Percentiles rank a stretch among this genome's conserved stretches.
Conservation (phyloP, 371 early-diverging fungal genomes). For the Basidiobolus meristosporus region DNA sequence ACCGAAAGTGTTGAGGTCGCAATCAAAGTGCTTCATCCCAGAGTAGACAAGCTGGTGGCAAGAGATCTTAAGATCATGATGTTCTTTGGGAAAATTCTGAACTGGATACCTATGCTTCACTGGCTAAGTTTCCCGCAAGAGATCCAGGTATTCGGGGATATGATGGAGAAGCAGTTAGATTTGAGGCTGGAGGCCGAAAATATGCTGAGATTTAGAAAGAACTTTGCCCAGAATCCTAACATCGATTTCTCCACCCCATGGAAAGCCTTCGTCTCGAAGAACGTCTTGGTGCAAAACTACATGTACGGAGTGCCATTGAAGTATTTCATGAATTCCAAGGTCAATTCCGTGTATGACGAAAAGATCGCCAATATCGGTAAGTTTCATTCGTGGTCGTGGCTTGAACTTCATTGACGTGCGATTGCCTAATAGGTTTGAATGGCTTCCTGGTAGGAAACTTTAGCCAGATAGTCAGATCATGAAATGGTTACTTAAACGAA, state of each 20-base stretch:
- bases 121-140: constrained; percentile 81
- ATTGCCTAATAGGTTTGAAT: constrained; percentile 13
- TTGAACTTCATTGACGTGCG: background rate
- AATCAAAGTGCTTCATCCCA: constrained; percentile 87
- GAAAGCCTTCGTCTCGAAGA: constrained; percentile 28
- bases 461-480: background rate
- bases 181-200: constrained; percentile 66
- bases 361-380: constrained; percentile 58
- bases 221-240: constrained; percentile 31
- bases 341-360: constrained; percentile 33
- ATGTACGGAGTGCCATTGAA: constrained; percentile 55
- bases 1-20: constrained; percentile 48
- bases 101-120: constrained; percentile 47
- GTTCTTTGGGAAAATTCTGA: constrained; percentile 38
- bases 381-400: constrained; percentile 11
- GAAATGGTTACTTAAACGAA: background rate
- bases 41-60: constrained; percentile 36
- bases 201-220: constrained; percentile 37
- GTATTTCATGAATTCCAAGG: constrained; percentile 35
- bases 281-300: constrained; percentile 71
- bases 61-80: constrained; percentile 67
- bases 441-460: constrained; percentile 19
- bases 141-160: constrained; percentile 64
- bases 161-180: constrained; percentile 87
- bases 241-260: constrained; percentile 50